Evolutionary conservation across 495 filamentous ascomycete genomes (phyloP), one percentile per base, ranked within the genome.

Genomic region (Talaromyces adpressus): DNA sequence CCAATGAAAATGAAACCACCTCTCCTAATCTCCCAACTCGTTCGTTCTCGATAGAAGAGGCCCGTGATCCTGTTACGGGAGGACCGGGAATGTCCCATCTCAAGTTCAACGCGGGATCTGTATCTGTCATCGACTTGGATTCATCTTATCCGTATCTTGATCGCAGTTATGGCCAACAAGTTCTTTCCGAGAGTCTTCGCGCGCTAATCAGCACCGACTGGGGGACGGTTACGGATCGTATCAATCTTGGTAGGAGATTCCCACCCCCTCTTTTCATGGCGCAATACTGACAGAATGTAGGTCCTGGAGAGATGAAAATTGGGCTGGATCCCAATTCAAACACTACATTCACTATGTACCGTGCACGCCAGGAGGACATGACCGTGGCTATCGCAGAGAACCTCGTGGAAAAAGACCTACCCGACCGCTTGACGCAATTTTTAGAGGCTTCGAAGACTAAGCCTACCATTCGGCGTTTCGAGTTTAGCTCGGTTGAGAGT

Each of bases 201-300:
- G 79, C 92, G 22, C 81, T 89, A 36, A 72, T 87, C 32, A 85
- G 90, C 39, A 87, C 72, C 56, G 84, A 87, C 65, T 82, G 80
- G 67, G 89, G 89, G 9, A 88, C 83, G 51, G 78, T 91, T 8
- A 90, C 88, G 6, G 90, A 93, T 73, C 82, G 89, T 20, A 78
- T 93, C 63, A 90, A 91, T 65, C 76, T 89, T n/a, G 86, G 82
- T 82, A 68, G 66, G 61, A 22, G 20, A 30, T 30, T 23, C 27
- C n/a, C 2, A 22, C 39, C 36, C 29, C 29, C 32, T 56, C 3
- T 23, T 63, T 68, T 65, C 16, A 2, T 29, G 1, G 29, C n/a
- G 45, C 4, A 14, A 56, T 56, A 27, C 64, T 72, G 57, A 71
- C 36, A 14, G 57, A 45, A 25, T 7, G 8, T 54, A 82, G 80